phyloP scores from a whole-genome alignment of 768 basidiomycete species.

The Russula abietina region DNA sequence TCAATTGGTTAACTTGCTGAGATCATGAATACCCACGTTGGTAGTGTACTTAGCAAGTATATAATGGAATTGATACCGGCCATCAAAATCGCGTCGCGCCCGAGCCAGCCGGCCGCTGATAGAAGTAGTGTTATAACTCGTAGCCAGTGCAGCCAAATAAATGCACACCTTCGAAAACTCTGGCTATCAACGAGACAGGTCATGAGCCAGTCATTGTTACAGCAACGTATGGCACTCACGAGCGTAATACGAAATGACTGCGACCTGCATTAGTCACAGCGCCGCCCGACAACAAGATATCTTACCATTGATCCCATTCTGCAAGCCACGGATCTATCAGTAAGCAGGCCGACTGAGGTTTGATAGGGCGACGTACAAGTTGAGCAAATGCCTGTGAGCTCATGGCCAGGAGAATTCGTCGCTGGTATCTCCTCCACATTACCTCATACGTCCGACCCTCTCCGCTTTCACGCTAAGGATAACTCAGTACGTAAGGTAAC shows the following conservation, averaged over 20 bases:
- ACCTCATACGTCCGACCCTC: constrained; percentile 68
- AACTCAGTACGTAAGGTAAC: not conserved
- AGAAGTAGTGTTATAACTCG: constrained; percentile 17
- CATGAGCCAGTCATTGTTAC: constrained; percentile 9
- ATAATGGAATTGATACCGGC: constrained; percentile 88
- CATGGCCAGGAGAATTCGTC: constrained; percentile 88
- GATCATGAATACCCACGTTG: constrained; percentile 52
- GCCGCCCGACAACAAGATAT: constrained; percentile 4
- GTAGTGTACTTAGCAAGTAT: constrained; percentile 72
- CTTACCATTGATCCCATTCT: constrained; percentile 94
- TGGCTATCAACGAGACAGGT: constrained; percentile 40
- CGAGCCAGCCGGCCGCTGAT: constrained; percentile 91
- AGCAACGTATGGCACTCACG: constrained; percentile 47
- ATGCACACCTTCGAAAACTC: constrained; percentile 80
- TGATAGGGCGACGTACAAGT: constrained; percentile 49
- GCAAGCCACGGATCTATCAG: not conserved
- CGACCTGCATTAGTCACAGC: constrained; percentile 2
- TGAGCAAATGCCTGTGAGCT: constrained; percentile 95
- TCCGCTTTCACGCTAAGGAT: constrained; percentile 59
- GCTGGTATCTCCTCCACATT: constrained; percentile 87
- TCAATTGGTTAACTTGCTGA: constrained; percentile 17
- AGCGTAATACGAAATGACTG: constrained; percentile 92
- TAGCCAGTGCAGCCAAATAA: not conserved
- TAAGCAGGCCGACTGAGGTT: not conserved
- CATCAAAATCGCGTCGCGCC: constrained; percentile 90